Evolutionary conservation across 208 protist genomes (phyloP), one percentile per base, ranked within the genome.

Genomic region (Trichomonas vaginalis): DNA sequence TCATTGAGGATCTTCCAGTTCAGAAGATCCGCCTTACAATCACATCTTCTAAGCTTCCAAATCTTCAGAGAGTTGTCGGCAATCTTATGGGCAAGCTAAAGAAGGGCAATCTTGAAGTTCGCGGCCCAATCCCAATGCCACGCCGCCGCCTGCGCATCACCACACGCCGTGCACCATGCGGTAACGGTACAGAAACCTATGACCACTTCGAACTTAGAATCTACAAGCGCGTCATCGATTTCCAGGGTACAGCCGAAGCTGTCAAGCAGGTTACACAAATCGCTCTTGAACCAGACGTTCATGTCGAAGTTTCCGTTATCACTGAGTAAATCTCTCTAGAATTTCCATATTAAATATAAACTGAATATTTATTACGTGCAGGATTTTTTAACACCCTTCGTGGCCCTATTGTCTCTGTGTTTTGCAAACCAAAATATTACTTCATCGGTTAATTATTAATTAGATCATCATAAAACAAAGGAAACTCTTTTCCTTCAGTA

Each of bases 101-200:
- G 90, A 46, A 51, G 40, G 21, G 21, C 10, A 27, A 95, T 70
- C n/a, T 95, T 9, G 21, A 95, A 32, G 90, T 95, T 15, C 51
- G 46, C 21, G 90, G 90, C 15, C 46, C 90, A 95, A 27, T 79
- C 46, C 46, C 51, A 46, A 56, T 95, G 90, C 90, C 90, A 95
- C 46, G 48, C 46, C 46, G 51, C 12, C 23, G 90, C 32, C 90
- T 95, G 17, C 61, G 90, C 15, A 95, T 95, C n/a, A 95, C 90
- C 61, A 95, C 90, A 56, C 46, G 90, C n/a, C 42, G 90, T 56
- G 46, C 90, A 56, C 90, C 90, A 95, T 95, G 90, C 40, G 90
- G 90, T 80, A 56, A 95, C 46, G 90, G 90, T 95, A 80, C 90
- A n/a, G 51, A 95, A n/a, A 95, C 90, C 61, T 95, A 95, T 47